These are phyloP conservation scores for Ichthyophthirius multifiliis DNA, from an alignment of 169 alveolate genomes.

Conservation along the genomic window DNA sequence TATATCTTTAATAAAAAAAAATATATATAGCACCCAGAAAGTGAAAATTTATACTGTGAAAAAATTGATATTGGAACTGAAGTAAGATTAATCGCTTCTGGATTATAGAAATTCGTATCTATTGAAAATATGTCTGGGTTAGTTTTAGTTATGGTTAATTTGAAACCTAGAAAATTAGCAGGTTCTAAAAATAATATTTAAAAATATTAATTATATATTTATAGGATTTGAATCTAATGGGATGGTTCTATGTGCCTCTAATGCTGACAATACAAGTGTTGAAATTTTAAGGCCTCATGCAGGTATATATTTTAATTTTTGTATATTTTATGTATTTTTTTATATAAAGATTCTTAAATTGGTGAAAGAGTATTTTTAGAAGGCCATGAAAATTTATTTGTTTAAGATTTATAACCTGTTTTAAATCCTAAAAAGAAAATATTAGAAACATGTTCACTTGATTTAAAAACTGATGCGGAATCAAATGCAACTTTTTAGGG, in stretches of 20 bases:
- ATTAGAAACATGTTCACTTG: conserved; percentile 6
- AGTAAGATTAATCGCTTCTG: conserved; percentile 83
- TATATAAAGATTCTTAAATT: conserved; percentile 15
- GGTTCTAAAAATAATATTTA: conserved; percentile 3
- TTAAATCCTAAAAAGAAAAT: conserved; percentile 55
- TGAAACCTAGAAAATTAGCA: conserved; percentile 78
- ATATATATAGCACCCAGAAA: conserved; percentile 67
- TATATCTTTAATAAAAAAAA: conserved; percentile 59
- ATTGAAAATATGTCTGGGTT: conserved; percentile 72
- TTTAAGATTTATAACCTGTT: conserved; percentile 28
- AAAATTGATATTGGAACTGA: conserved; percentile 84
- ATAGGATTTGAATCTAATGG: conserved; percentile 73
- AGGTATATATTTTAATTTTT: background rate
- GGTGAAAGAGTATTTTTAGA: conserved; percentile 60
- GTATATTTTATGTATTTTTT: background rate
- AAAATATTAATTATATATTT: background rate
- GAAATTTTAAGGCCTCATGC: conserved; percentile 79
- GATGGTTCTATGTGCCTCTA: conserved; percentile 69
- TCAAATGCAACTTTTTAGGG: background rate
- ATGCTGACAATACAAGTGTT: conserved; percentile 39
- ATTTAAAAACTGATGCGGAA: background rate
- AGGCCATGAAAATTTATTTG: conserved; percentile 16
- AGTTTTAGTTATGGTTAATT: conserved; percentile 76
- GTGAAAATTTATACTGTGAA: conserved; percentile 81
- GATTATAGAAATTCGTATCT: conserved; percentile 70